These are phyloP conservation scores for Hymenoscyphus occultus DNA, from an alignment of 2,329 filamentous ascomycete genomes.

Conservation along the genomic window DNA sequence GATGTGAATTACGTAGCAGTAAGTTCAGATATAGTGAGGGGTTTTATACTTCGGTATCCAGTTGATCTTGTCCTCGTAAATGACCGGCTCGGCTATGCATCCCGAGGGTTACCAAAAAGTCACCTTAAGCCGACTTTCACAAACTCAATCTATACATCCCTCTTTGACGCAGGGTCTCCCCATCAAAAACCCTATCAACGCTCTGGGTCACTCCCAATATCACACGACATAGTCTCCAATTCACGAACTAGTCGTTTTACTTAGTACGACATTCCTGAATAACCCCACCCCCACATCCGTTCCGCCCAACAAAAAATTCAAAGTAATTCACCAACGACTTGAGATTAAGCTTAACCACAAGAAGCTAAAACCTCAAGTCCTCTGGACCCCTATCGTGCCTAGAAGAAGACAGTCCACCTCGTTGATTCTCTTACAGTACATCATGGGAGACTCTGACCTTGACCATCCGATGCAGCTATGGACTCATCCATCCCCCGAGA, in stretches of 20 bases:
- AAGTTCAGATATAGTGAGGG: not conserved
- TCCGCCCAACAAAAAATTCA: not conserved
- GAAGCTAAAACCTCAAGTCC: not conserved
- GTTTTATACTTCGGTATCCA: not conserved
- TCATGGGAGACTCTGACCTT: not conserved
- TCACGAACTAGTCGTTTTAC: not conserved
- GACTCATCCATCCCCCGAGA: slow-evolving; percentile 63
- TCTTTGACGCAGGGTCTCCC: not conserved
- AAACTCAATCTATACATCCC: not conserved
- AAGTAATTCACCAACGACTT: not conserved
- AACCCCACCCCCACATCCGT: slow-evolving; percentile 4
- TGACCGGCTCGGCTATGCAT: not conserved
- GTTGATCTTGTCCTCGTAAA: not conserved
- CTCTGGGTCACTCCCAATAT: not conserved
- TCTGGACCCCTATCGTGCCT: not conserved
- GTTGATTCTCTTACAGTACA: not conserved
- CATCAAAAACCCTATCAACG: not conserved
- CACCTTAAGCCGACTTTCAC: not conserved
- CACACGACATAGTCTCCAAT: not conserved
- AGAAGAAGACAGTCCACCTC: not conserved
- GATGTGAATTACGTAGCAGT: not conserved
- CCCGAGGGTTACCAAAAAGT: not conserved
- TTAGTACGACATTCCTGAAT: not conserved
- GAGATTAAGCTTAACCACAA: slow-evolving; percentile 1
- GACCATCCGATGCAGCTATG: slow-evolving; percentile 53